A percentile compares a stretch with the other conserved stretches of the same genome.
Evolutionary conservation across 2,329 filamentous ascomycete genomes (phyloP).

Genomic region (Tolypocladium guangdongense): DNA sequence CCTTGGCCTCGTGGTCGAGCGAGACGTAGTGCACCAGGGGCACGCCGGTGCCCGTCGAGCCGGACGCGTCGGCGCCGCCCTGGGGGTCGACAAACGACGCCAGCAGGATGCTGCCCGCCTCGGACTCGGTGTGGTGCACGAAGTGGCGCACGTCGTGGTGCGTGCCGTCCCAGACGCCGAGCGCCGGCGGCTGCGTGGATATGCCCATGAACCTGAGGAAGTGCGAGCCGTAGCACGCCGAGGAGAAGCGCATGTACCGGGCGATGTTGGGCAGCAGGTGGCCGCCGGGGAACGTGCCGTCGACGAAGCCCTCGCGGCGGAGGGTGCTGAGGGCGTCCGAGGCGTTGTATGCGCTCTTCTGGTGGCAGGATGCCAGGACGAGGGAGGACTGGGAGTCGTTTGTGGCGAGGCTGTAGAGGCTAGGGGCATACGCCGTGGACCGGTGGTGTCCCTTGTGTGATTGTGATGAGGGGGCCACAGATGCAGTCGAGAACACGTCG

Average conservation of each 20-base stretch:
- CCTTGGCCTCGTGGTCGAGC: slow-evolving; percentile 59
- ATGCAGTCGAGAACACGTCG: slow-evolving; percentile 6
- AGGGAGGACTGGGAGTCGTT: slow-evolving; percentile 45
- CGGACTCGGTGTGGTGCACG: slow-evolving; percentile 49
- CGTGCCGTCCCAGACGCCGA: slow-evolving; percentile 32
- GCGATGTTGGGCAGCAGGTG: slow-evolving; percentile 52
- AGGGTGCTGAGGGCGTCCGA: slow-evolving; percentile 37
- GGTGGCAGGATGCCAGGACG: slow-evolving; percentile 36
- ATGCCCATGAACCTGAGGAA: slow-evolving; percentile 56
- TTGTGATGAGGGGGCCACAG: slow-evolving; percentile 11
- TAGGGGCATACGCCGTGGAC: slow-evolving; percentile 29
- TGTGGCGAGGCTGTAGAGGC: slow-evolving; percentile 49
- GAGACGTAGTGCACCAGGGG: slow-evolving; percentile 65
- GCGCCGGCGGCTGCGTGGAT: slow-evolving; percentile 34
- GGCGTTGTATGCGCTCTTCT: slow-evolving; percentile 36
- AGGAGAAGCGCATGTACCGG: slow-evolving; percentile 56
- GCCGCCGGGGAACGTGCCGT: slow-evolving; percentile 47
- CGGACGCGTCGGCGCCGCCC: slow-evolving; percentile 54
- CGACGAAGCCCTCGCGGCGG: slow-evolving; percentile 40
- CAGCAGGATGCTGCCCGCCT: slow-evolving; percentile 48
- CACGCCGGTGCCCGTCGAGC: slow-evolving; percentile 53
- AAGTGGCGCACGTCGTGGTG: slow-evolving; percentile 54
- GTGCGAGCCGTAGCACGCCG: slow-evolving; percentile 53
- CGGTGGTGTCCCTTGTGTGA: slow-evolving; percentile 13
- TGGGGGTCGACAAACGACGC: slow-evolving; percentile 62